Base-by-base conservation (phyloP, 2,329 filamentous ascomycete species). In the Ilyonectria sp. region DNA sequence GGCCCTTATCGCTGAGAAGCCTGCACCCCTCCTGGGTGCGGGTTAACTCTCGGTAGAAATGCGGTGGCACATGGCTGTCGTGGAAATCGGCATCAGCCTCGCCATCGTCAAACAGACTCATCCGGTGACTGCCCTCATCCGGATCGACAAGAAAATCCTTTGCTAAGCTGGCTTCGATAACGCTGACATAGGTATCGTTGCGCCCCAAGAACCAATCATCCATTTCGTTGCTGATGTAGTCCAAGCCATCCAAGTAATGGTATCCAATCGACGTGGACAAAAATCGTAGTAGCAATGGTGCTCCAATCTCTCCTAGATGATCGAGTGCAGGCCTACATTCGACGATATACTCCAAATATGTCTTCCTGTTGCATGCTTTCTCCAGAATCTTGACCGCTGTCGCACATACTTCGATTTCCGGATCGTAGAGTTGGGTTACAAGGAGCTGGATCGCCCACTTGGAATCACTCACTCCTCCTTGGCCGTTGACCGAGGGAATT, bases 161-260 rank as follows among this genome's bases (percentile, higher is more conserved):
- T 35, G 95, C 94, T 58, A 99, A 86, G 61, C 95, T 97, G n/a
- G 97, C 96, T 80, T 99, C 96, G 46, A 99, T 95, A 46, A 98
- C 89, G 43, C 91, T 89, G 57, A 99, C 96, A 73, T 99, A 99
- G n/a, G 91, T 92, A 79, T 99, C 95, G 77, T 99, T 99, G 50
- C 96, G 91, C 15, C 96, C 96, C 33, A 99, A 86, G 78, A 98
- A 99, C 96, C 96, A 99, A 82, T 99, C 97, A 74, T 99, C 96
- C 96, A 99, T 99, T 80, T 99, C 97, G 78, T 97, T 96, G 69
- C 95, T 98, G 80, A 99, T 99, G 79, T 99, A 99, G 82, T 99
- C 97, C 49, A 99, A 86, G 0, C 95, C 96, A 77, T 98, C 94
- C 6, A 99, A 87, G 80, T 99, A 99, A 80, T 98, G 95, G 77